phyloP scores from a whole-genome alignment of 768 basidiomycete species.

The Collybia sordida region DNA sequence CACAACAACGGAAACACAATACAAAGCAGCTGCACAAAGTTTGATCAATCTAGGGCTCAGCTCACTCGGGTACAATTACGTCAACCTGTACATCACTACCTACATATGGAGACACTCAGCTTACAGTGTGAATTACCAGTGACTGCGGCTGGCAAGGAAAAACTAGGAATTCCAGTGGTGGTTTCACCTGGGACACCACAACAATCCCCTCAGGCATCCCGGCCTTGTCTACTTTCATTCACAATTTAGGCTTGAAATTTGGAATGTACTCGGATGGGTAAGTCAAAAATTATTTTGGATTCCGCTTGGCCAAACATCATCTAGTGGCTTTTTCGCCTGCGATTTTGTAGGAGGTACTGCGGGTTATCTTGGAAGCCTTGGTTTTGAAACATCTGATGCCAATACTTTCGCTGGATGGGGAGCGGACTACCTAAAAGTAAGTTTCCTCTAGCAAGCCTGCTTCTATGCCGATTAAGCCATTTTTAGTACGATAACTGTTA shows the following conservation, averaged over 20 bases:
- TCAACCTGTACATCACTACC: slow-evolving; percentile 35
- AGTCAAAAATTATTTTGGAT: slow-evolving; percentile 3
- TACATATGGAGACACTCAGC: background rate
- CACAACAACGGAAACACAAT: slow-evolving; percentile 39
- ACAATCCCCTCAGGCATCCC: slow-evolving; percentile 38
- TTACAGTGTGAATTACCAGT: slow-evolving; percentile 17
- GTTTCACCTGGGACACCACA: slow-evolving; percentile 43
- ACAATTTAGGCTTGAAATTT: slow-evolving; percentile 53
- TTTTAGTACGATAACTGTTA: slow-evolving; percentile 50
- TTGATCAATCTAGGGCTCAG: slow-evolving; percentile 36
- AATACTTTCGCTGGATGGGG: slow-evolving; percentile 49
- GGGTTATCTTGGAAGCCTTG: slow-evolving; percentile 44
- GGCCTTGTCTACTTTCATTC: slow-evolving; percentile 35
- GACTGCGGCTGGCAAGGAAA: slow-evolving; percentile 54
- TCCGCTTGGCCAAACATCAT: background rate
- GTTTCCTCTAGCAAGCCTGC: background rate
- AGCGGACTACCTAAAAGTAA: slow-evolving; percentile 42
- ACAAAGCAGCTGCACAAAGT: slow-evolving; percentile 36
- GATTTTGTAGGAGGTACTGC: slow-evolving; percentile 45
- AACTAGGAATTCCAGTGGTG: slow-evolving; percentile 35
- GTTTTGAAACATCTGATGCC: slow-evolving; percentile 47
- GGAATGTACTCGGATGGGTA: slow-evolving; percentile 58
- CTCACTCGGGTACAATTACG: slow-evolving; percentile 38
- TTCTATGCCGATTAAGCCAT: no score
- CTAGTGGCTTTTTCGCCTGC: slow-evolving; percentile 44